These are phyloP conservation scores for Jamesozyma lodderae DNA, from an alignment of 805 yeast genomes.

Conservation along the genomic window DNA sequence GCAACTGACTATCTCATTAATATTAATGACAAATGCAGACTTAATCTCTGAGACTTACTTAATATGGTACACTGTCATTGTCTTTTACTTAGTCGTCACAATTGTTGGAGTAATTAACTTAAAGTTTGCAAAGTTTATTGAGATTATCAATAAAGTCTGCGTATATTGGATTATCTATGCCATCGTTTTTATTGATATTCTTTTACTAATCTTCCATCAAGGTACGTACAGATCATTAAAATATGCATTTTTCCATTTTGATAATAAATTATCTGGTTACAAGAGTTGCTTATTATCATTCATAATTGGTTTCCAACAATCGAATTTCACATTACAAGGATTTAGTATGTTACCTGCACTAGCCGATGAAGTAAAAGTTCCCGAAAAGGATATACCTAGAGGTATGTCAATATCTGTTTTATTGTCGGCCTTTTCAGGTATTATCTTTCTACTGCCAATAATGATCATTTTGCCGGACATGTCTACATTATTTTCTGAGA, in stretches of 20 bases:
- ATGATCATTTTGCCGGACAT: constrained; percentile 65
- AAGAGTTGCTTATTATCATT: constrained; percentile 55
- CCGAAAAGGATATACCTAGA: constrained; percentile 65
- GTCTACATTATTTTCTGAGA: constrained; percentile 39
- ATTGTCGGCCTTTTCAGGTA: constrained; percentile 58
- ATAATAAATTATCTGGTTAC: constrained; percentile 70
- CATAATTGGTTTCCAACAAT: constrained; percentile 67
- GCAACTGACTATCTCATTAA: constrained; percentile 57
- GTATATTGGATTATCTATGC: constrained; percentile 72
- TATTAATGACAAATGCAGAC: constrained; percentile 51
- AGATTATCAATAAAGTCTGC: constrained; percentile 54
- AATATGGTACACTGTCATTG: constrained; percentile 42
- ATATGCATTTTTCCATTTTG: constrained; percentile 56
- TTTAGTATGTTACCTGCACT: constrained; percentile 75
- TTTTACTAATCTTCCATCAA: constrained; percentile 49
- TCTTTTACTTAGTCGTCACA: constrained; percentile 47
- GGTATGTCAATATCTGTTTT: constrained; percentile 61
- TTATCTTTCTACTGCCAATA: constrained; percentile 63
- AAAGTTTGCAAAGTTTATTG: constrained; percentile 50
- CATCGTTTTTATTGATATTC: constrained; percentile 54
- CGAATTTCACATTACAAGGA: constrained; percentile 72
- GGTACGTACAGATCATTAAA: constrained; percentile 47
- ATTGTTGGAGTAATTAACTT: constrained; percentile 57
- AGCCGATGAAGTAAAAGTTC: constrained; percentile 71
- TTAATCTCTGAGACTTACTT: constrained; percentile 44